Evolutionary conservation across 129 eudicot species (phyloP).

Genomic region (Lactuca sativa): DNA sequence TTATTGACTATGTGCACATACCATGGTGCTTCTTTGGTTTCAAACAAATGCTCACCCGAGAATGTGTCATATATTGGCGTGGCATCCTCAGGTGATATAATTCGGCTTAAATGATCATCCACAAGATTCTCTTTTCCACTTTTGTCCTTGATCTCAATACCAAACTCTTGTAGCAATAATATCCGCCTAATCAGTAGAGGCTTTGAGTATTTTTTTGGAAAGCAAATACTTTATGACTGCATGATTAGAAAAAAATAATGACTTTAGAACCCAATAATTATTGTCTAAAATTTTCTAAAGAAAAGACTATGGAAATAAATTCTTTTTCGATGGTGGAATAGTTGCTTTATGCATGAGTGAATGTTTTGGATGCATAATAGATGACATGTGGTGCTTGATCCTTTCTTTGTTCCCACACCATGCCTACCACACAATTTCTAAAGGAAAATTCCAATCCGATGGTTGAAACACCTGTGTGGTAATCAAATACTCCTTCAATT

Average conservation of each 20-base stretch:
- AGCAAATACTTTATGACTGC: neutral
- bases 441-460: constrained; percentile 6
- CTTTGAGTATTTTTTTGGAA: too few relatives aligned
- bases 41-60: too few relatives aligned
- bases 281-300: neutral
- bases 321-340: constrained; percentile 6
- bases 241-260: neutral
- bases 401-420: neutral
- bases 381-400: neutral
- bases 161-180: too few relatives aligned
- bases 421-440: neutral
- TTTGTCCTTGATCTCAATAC: too few relatives aligned
- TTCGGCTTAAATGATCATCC: too few relatives aligned
- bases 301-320: neutral
- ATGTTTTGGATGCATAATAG: neutral
- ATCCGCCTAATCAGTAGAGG: too few relatives aligned
- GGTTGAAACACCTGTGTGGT: neutral
- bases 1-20: too few relatives aligned
- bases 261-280: neutral
- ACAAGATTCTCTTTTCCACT: too few relatives aligned
- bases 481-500: neutral
- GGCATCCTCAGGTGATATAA: too few relatives aligned
- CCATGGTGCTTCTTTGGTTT: too few relatives aligned
- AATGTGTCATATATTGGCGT: too few relatives aligned
- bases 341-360: neutral